Evolutionary conservation across 1,284 basidiomycete species (phyloP).

Genomic region (Prillingera fragicola): DNA sequence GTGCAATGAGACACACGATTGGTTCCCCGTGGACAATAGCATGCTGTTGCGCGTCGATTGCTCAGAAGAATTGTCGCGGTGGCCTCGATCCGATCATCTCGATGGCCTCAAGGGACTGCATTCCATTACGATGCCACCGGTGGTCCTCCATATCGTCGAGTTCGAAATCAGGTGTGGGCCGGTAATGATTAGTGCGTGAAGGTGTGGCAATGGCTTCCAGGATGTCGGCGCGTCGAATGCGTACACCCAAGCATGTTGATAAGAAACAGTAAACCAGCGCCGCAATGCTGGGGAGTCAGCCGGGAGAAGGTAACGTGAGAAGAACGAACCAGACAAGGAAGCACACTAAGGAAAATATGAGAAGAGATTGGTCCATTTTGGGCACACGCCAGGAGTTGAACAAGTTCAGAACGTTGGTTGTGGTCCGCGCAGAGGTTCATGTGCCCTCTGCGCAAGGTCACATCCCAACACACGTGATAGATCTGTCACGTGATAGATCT

Average conservation of each 20-base stretch:
- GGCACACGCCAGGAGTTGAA: slow-evolving; percentile 21
- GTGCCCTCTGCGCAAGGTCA: no score
- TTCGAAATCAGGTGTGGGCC: slow-evolving; percentile 9
- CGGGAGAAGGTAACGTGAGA: neutral
- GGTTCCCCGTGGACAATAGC: neutral
- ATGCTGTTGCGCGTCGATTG: slow-evolving; percentile 12
- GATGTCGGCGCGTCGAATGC: slow-evolving; percentile 35
- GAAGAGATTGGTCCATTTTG: slow-evolving; percentile 37
- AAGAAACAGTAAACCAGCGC: slow-evolving; percentile 45
- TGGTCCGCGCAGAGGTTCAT: neutral
- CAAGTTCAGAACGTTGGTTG: slow-evolving; percentile 16
- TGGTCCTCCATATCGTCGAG: neutral
- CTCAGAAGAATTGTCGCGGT: neutral
- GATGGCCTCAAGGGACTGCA: neutral
- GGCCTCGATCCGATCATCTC: slow-evolving; percentile 2
- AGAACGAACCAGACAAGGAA: slow-evolving; percentile 32
- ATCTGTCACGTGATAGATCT: no score
- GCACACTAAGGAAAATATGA: slow-evolving; percentile 32
- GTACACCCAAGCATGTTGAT: slow-evolving; percentile 40
- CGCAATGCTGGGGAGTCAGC: slow-evolving; percentile 19
- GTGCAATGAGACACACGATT: slow-evolving; percentile 2
- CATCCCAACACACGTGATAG: no score
- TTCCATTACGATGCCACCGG: neutral
- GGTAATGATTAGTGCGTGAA: slow-evolving; percentile 7
- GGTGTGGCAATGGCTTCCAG: slow-evolving; percentile 29